Conservation (phyloP, 2,329 filamentous ascomycete genomes). For the Apiospora arundinis region DNA sequence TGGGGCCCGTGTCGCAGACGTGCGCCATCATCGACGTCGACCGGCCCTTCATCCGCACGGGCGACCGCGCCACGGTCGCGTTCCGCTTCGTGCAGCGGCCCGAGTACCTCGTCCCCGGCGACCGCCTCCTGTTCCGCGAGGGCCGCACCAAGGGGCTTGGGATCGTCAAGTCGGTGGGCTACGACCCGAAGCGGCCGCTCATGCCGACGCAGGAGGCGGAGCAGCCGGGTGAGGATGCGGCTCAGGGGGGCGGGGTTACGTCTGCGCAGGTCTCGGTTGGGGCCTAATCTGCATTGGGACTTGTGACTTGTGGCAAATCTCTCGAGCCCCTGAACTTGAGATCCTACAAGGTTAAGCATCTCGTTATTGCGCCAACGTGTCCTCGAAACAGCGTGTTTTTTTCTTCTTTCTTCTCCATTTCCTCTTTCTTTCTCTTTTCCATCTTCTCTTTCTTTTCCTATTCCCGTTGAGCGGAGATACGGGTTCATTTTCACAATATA, state of each 20-base stretch:
- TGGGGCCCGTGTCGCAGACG: conserved; percentile 92
- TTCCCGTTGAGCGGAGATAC: too few relatives aligned
- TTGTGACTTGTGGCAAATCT: too few relatives aligned
- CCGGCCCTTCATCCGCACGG: conserved; percentile 91
- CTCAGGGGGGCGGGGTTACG: not conserved
- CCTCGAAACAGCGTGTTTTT: not conserved
- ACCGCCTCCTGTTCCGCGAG: conserved; percentile 90
- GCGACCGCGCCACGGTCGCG: conserved; percentile 90
- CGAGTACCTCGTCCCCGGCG: conserved; percentile 88
- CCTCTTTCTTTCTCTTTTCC: not conserved
- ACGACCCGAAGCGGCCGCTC: conserved; percentile 62
- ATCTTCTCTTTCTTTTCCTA: too few relatives aligned
- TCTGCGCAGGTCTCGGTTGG: not conserved
- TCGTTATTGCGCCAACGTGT: too few relatives aligned
- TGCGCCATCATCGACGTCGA: conserved; percentile 98
- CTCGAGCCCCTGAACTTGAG: too few relatives aligned
- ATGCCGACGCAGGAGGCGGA: not conserved
- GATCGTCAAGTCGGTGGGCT: conserved; percentile 90
- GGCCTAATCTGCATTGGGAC: not conserved
- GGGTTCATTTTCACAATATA: too few relatives aligned
- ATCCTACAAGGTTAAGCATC: too few relatives aligned
- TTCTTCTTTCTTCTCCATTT: not conserved
- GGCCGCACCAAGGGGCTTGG: conserved; percentile 94
- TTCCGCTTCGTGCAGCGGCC: conserved; percentile 95
- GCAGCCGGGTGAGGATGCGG: not conserved